Base-by-base conservation (phyloP, 2,329 filamentous ascomycete genomes). In the Sarocladium kiliense region DNA sequence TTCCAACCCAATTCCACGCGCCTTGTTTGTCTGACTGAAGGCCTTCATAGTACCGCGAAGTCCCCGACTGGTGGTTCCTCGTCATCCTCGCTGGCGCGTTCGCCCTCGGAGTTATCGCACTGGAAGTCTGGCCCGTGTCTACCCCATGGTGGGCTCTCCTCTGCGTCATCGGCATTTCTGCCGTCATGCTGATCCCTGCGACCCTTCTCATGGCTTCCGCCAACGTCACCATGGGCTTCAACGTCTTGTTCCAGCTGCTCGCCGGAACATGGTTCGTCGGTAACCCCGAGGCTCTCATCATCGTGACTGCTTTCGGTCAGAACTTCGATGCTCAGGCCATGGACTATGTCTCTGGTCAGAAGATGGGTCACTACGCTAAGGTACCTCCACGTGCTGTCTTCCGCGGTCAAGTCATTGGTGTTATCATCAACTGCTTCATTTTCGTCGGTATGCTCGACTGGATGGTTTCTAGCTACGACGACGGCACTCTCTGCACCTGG, bases 31-130 rank as follows among this genome's bases (percentile, higher is more conserved):
- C 39, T 44, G 19, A 44, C 18, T 3, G 10, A 10, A 7, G n/a
- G 4, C 3, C 7, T 6, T 3, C 39, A 9, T 14, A 44, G 34
- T 77, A 75, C 57, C 62, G 62, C 1, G 74, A 77, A 54, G 73
- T 76, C 2, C 74, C 74, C 1, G 74, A 76, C 59, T 77, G 73
- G 74, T 77, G 74, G 74, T 76, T 75, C 60, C 59, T 76, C 5
- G 30, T 69, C 32, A 73, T 76, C 41, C 65, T 75, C 3, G 57
- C 65, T 19, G 58, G 34, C 41, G 64, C 68, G 54, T 49, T 49
- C 27, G 45, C 25, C 27, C 45, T 49, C 45, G 45, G 45, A 7
- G 45, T 49, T 16, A 18, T 49, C 25, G 45, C 45, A 3, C 45
- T 49, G 4, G 45, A 49, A 16, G 45, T 49, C 25, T 49, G 45